A percentile compares a stretch with the other conserved stretches of the same genome.
Conservation (phyloP, 1,139 yeast species). For the Pichia sp. region DNA sequence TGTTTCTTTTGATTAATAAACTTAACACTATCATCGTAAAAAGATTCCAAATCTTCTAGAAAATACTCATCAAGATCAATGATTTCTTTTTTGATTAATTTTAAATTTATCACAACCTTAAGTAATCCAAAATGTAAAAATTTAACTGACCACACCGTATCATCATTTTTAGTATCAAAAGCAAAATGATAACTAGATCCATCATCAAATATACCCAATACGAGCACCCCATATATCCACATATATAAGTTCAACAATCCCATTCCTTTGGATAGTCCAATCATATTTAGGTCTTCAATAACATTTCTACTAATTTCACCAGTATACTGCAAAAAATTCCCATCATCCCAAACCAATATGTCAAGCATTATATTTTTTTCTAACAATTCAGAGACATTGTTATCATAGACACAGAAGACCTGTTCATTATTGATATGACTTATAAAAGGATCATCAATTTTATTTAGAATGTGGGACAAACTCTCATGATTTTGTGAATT, state of each 20-base stretch:
- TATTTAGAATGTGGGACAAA: too few relatives aligned
- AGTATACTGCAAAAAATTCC: slow-evolving; percentile 8
- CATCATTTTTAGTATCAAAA: neutral
- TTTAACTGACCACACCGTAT: slow-evolving; percentile 2
- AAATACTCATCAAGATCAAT: slow-evolving; percentile 13
- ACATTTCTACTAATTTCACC: neutral
- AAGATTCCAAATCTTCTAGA: slow-evolving; percentile 9
- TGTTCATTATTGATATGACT: too few relatives aligned
- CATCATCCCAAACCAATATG: slow-evolving; percentile 2
- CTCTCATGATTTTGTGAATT: too few relatives aligned
- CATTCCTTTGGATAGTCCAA: neutral
- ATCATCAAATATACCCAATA: slow-evolving; percentile 9
- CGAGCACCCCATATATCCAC: slow-evolving; percentile 11
- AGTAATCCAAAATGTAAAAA: slow-evolving; percentile 8
- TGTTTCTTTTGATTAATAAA: neutral
- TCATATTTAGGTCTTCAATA: neutral
- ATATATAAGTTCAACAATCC: neutral
- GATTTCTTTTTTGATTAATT: neutral
- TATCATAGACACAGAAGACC: too few relatives aligned
- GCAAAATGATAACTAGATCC: slow-evolving; percentile 6
- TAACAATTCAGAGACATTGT: too few relatives aligned
- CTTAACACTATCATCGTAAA: neutral
- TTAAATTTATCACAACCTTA: slow-evolving; percentile 3
- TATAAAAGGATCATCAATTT: too few relatives aligned
- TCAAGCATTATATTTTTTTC: neutral